These are phyloP conservation scores for Aspergillus novoparasiticus DNA, from an alignment of 2,329 filamentous ascomycete species.

Conservation along the genomic window DNA sequence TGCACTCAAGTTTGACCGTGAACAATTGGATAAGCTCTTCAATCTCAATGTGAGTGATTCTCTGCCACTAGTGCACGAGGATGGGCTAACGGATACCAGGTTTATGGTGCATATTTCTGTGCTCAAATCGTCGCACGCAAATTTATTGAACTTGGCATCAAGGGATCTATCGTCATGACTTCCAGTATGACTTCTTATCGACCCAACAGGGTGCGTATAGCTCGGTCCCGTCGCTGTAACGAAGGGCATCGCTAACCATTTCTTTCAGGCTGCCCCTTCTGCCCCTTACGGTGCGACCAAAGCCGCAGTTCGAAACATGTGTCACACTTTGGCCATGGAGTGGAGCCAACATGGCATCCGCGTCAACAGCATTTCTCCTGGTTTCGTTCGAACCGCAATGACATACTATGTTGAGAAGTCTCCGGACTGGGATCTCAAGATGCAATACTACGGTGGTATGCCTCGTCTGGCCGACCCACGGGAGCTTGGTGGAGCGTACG, in stretches of 20 bases:
- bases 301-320: slow-evolving; percentile 41
- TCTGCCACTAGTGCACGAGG: neutral
- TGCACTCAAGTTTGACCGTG: slow-evolving; percentile 47
- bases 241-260: neutral
- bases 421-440: slow-evolving; percentile 59
- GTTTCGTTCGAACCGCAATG: slow-evolving; percentile 48
- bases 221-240: neutral
- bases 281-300: slow-evolving; percentile 53
- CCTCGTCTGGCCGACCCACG: slow-evolving; percentile 56
- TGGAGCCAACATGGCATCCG: slow-evolving; percentile 47
- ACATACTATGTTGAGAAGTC: slow-evolving; percentile 56
- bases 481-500: slow-evolving; percentile 60
- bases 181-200: slow-evolving; percentile 53
- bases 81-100: slow-evolving; percentile 10
- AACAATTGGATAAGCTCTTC: slow-evolving; percentile 45
- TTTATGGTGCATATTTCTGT: slow-evolving; percentile 35
- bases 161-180: slow-evolving; percentile 48
- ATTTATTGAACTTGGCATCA: slow-evolving; percentile 46
- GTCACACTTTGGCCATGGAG: slow-evolving; percentile 48
- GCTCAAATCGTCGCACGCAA: slow-evolving; percentile 32
- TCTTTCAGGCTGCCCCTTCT: slow-evolving; percentile 48
- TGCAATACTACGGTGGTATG: slow-evolving; percentile 63
- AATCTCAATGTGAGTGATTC: slow-evolving; percentile 44
- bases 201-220: slow-evolving; percentile 42
- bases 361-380: slow-evolving; percentile 51